phyloP scores from a whole-genome alignment of 176 grass and related monocot species.

The Oryza rufipogon region DNA sequence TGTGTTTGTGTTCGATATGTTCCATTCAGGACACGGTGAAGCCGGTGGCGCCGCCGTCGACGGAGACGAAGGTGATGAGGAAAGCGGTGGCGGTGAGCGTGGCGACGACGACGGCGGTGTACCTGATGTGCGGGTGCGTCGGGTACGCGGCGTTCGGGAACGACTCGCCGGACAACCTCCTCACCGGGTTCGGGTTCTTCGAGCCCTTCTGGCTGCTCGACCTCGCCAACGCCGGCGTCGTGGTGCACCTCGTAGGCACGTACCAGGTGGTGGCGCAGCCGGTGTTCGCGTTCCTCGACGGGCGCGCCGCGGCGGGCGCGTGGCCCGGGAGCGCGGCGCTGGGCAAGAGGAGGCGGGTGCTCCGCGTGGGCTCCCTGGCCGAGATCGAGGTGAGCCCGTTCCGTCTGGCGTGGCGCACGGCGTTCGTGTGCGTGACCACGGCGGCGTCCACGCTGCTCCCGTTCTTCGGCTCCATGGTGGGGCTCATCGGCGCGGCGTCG shows the following conservation, averaged over 20 bases:
- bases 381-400: background rate
- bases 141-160: conserved; percentile 75
- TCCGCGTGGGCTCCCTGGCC: no score
- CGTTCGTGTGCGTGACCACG: conserved; percentile 38
- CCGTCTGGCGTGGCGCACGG: conserved; percentile 18
- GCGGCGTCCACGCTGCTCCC: conserved; percentile 35
- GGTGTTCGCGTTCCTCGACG: conserved; percentile 71
- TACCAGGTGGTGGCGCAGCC: conserved; percentile 78
- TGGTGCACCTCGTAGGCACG: conserved; percentile 69
- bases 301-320: conserved; percentile 19
- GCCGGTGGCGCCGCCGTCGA: conserved; percentile 48
- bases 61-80: conserved; percentile 77
- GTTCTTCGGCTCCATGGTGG: conserved; percentile 35
- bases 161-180: conserved; percentile 64
- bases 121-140: conserved; percentile 76
- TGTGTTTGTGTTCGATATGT: background rate
- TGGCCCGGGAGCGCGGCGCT: conserved; percentile 49
- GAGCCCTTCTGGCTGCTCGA: conserved; percentile 81
- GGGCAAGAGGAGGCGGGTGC: background rate
- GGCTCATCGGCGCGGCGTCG: conserved; percentile 29
- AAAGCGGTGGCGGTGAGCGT: conserved; percentile 64
- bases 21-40: conserved; percentile 60
- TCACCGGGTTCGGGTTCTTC: conserved; percentile 84
- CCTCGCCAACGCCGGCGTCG: conserved; percentile 70
- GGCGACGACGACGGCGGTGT: conserved; percentile 55